Percentiles rank a stretch among this genome's conserved stretches.
These are phyloP conservation scores for Phytophthora podocarpi DNA, from an alignment of 352 stramenopile genomes.

Conservation along the genomic window DNA sequence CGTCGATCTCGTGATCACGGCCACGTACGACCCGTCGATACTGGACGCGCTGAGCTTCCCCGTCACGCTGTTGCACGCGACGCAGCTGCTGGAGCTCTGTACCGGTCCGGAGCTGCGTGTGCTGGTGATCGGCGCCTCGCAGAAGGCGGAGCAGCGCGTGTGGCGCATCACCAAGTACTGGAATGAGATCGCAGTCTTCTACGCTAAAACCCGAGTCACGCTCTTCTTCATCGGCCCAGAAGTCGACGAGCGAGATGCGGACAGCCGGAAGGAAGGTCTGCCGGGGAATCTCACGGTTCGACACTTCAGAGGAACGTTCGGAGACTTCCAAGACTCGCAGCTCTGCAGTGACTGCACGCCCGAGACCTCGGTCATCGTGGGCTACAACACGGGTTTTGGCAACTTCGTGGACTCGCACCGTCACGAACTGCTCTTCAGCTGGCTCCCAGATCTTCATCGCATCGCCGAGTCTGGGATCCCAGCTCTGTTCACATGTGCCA, in stretches of 20 bases:
- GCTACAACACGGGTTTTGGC: conserved; percentile 81
- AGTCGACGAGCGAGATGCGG: conserved; percentile 25
- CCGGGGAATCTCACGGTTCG: conserved; percentile 36
- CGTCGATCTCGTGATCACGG: conserved; percentile 41
- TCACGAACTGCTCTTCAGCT: conserved; percentile 68
- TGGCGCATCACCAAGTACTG: conserved; percentile 75
- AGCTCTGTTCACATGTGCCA: conserved; percentile 76
- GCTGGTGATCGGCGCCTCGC: conserved; percentile 62
- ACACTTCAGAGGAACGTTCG: conserved; percentile 59
- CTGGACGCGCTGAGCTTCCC: conserved; percentile 80
- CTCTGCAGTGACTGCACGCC: conserved; percentile 36
- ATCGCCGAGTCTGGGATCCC: conserved; percentile 61
- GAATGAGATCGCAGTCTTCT: conserved; percentile 54
- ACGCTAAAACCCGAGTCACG: conserved; percentile 36
- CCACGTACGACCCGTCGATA: conserved; percentile 62
- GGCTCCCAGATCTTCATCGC: conserved; percentile 64
- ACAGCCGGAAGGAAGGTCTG: conserved; percentile 3
- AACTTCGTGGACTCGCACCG: conserved; percentile 71
- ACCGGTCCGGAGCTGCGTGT: conserved; percentile 33
- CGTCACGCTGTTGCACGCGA: conserved; percentile 61
- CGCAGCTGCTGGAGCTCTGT: conserved; percentile 39
- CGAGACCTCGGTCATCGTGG: conserved; percentile 59
- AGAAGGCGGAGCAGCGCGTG: conserved; percentile 76
- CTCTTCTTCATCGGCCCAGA: conserved; percentile 76
- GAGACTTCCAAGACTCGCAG: conserved; percentile 46